Percentiles rank a stretch among this genome's conserved stretches.
These are phyloP conservation scores for Xylaria sp. DNA, from an alignment of 2,329 filamentous ascomycete genomes.

Conservation along the genomic window DNA sequence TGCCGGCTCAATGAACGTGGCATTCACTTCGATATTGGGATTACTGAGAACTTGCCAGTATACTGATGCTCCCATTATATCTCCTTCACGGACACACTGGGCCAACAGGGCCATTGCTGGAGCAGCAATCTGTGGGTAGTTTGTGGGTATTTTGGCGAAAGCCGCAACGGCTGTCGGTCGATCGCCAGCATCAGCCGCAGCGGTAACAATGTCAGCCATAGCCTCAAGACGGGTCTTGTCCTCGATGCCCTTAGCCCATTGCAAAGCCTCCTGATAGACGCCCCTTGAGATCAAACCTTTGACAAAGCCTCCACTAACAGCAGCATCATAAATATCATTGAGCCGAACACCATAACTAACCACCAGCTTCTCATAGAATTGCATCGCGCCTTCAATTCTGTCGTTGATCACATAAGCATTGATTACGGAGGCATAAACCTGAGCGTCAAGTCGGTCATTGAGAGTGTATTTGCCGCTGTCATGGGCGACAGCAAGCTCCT, in stretches of 20 bases:
- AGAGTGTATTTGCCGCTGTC: slow-evolving; percentile 77
- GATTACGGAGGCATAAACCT: slow-evolving; percentile 91
- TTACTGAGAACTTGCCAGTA: slow-evolving; percentile 82
- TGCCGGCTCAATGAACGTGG: slow-evolving; percentile 83
- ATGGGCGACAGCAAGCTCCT: slow-evolving; percentile 83
- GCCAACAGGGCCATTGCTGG: slow-evolving; percentile 86
- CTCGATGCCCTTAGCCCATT: slow-evolving; percentile 74
- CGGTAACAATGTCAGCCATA: slow-evolving; percentile 77
- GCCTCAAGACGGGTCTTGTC: slow-evolving; percentile 67
- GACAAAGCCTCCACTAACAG: slow-evolving; percentile 80
- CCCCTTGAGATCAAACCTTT: slow-evolving; percentile 78
- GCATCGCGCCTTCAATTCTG: slow-evolving; percentile 81
- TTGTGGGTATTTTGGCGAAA: slow-evolving; percentile 67
- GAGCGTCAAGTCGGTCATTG: slow-evolving; percentile 77
- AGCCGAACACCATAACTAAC: slow-evolving; percentile 68
- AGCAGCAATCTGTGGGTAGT: slow-evolving; percentile 60
- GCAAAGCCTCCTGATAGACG: slow-evolving; percentile 77
- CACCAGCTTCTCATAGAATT: slow-evolving; percentile 85
- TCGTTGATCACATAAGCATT: slow-evolving; percentile 87
- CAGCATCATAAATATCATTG: slow-evolving; percentile 73
- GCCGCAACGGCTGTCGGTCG: slow-evolving; percentile 73
- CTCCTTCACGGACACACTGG: slow-evolving; percentile 83
- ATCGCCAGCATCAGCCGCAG: slow-evolving; percentile 83
- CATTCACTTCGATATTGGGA: slow-evolving; percentile 67
- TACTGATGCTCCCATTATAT: slow-evolving; percentile 78